phyloP scores from a whole-genome alignment of 345 rosid species.

The Eucalyptus fibrosa region DNA sequence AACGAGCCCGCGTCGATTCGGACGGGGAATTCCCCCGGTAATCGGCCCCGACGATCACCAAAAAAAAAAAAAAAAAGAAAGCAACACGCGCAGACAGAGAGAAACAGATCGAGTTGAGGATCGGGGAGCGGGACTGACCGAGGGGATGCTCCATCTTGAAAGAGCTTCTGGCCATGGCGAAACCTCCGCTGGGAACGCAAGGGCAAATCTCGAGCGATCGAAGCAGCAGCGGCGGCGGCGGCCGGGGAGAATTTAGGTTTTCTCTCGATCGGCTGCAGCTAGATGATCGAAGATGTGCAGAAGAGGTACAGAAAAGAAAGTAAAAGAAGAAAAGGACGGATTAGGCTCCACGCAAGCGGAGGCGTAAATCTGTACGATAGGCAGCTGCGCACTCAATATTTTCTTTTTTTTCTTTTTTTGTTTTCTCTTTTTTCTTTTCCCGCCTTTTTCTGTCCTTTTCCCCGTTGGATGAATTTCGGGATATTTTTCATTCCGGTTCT shows the following conservation, averaged over 20 bases:
- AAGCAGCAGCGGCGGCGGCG: neutral
- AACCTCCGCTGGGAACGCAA: neutral
- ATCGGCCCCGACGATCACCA: neutral
- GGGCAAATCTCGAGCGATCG: neutral
- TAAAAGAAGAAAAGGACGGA: neutral
- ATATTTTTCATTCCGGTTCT: neutral
- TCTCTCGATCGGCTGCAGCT: neutral
- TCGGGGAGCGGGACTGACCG: constrained; percentile 10
- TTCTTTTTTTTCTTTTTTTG: rapidly evolving
- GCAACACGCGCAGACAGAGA: neutral
- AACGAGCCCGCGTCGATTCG: neutral
- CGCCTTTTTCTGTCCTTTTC: neutral
- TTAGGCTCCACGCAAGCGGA: neutral
- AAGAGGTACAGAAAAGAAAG: neutral
- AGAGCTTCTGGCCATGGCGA: constrained; percentile 59
- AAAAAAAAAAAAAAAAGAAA: neutral
- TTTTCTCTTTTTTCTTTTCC: rapidly evolving
- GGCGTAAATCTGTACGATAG: neutral
- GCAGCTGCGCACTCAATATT: neutral
- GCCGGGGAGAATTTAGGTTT: neutral
- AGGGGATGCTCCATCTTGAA: constrained; percentile 93
- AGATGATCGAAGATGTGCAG: neutral
- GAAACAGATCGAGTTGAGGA: neutral
- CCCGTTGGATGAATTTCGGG: neutral
- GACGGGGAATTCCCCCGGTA: neutral